Conservation (phyloP, 176 grass and related monocot genomes). For the Neostapfia colusana region DNA sequence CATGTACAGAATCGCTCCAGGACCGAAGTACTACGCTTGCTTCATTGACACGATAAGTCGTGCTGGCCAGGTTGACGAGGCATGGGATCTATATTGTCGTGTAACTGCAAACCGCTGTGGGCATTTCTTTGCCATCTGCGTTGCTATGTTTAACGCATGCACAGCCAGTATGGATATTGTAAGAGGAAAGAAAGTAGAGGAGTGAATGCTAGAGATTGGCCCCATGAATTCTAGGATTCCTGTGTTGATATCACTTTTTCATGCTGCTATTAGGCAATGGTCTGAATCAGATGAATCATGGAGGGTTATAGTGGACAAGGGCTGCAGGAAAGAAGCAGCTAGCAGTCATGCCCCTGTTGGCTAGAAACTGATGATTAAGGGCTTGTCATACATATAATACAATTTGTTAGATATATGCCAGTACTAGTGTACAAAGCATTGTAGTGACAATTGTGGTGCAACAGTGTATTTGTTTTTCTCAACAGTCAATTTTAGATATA, state of each 20-base stretch:
- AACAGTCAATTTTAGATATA: too few relatives aligned
- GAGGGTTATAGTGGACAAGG: slow-evolving; percentile 42
- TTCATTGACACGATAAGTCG: slow-evolving; percentile 60
- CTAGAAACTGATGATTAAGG: slow-evolving; percentile 11
- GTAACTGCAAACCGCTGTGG: slow-evolving; percentile 19
- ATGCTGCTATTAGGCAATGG: slow-evolving; percentile 46
- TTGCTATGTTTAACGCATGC: slow-evolving; percentile 61
- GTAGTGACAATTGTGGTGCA: not conserved
- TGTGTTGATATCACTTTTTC: slow-evolving; percentile 60
- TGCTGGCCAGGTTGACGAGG: slow-evolving; percentile 53
- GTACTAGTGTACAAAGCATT: not conserved
- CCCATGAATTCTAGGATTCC: slow-evolving; percentile 49
- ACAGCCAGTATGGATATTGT: slow-evolving; percentile 47
- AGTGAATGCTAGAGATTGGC: slow-evolving; percentile 42
- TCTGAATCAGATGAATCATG: slow-evolving; percentile 42
- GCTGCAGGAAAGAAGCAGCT: slow-evolving; percentile 58
- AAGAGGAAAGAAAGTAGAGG: slow-evolving; percentile 52
- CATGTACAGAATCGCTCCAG: slow-evolving; percentile 50
- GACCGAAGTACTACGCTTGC: slow-evolving; percentile 48
- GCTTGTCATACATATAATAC: too few relatives aligned
- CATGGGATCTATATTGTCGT: slow-evolving; percentile 61
- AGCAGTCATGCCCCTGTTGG: slow-evolving; percentile 37
- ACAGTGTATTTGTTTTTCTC: not conserved
- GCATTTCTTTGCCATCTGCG: slow-evolving; percentile 40
- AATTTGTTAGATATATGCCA: not conserved